Conservation (phyloP, 805 yeast species). For the Phaffomyces opuntiae region DNA sequence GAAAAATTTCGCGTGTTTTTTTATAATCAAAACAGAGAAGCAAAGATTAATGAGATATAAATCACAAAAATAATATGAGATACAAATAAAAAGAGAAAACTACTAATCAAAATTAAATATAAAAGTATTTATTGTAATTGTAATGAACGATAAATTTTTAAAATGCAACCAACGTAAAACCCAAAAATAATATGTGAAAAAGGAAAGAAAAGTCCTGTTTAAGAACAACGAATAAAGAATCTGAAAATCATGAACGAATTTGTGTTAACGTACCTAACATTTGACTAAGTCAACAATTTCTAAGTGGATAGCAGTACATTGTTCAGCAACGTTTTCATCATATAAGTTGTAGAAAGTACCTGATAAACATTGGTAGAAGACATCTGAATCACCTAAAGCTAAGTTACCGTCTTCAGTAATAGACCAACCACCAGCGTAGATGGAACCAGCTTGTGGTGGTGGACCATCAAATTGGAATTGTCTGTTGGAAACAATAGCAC, state of each 20-base stretch:
- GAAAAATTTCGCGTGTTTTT: neutral
- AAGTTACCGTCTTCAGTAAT: slow-evolving; percentile 47
- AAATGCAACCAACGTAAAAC: neutral
- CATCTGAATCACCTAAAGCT: slow-evolving; percentile 54
- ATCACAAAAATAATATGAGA: neutral
- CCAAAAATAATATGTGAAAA: too few relatives aligned
- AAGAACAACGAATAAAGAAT: neutral
- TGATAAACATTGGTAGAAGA: slow-evolving; percentile 68
- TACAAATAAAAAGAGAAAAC: neutral
- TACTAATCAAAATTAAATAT: neutral
- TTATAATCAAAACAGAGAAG: neutral
- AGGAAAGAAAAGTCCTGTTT: neutral
- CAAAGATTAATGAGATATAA: too few relatives aligned
- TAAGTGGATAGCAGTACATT: slow-evolving; percentile 58
- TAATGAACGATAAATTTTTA: neutral
- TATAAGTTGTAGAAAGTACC: slow-evolving; percentile 77
- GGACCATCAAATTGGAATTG: slow-evolving; percentile 86
- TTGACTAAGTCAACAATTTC: slow-evolving; percentile 48
- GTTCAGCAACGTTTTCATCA: slow-evolving; percentile 53
- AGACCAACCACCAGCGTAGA: slow-evolving; percentile 65
- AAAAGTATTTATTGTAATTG: neutral
- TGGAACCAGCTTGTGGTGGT: slow-evolving; percentile 76
- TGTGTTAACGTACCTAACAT: slow-evolving; percentile 30
- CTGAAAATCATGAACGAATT: neutral
- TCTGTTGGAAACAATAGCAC: slow-evolving; percentile 75